phyloP scores from a whole-genome alignment of 2,329 filamentous ascomycete genomes.

The Exophiala xenobiotica region DNA sequence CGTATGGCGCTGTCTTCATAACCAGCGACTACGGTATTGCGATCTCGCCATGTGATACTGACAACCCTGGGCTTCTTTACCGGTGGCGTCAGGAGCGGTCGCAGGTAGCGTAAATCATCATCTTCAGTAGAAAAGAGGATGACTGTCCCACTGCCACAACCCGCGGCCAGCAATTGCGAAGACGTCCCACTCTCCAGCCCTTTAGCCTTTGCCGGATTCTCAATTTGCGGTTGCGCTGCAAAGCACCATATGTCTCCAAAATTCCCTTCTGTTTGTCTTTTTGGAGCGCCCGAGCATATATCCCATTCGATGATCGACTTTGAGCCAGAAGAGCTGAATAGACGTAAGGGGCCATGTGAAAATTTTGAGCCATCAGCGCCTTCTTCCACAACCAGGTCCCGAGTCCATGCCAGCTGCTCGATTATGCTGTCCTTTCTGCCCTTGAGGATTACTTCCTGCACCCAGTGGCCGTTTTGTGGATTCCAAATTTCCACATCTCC shows the following conservation, averaged over 20 bases:
- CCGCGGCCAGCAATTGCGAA: constrained; percentile 71
- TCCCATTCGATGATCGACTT: constrained; percentile 95
- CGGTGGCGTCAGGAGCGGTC: constrained; percentile 70
- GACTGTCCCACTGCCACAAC: constrained; percentile 87
- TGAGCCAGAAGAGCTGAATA: constrained; percentile 96
- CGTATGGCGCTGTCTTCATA: constrained; percentile 97
- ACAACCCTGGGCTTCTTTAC: constrained; percentile 86
- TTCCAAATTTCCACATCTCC: constrained; percentile 99
- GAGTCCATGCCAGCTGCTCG: constrained; percentile 88
- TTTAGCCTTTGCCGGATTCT: constrained; percentile 37
- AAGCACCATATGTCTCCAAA: constrained; percentile 98
- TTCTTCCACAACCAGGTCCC: constrained; percentile 70
- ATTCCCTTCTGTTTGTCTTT: constrained; percentile 82
- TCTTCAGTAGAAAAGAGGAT: constrained; percentile 85
- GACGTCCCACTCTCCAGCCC: constrained; percentile 40
- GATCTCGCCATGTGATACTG: constrained; percentile 85
- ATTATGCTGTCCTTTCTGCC: constrained; percentile 84
- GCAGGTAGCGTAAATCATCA: constrained; percentile 75
- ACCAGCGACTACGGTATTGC: constrained; percentile 78
- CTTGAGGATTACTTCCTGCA: constrained; percentile 81
- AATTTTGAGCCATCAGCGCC: constrained; percentile 59
- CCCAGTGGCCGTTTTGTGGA: constrained; percentile 74
- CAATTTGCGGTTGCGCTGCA: constrained; percentile 71
- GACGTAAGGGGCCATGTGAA: constrained; percentile 69
- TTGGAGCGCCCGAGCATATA: constrained; percentile 71